Conservation (phyloP, 371 early-diverging fungal species). For the Rhizopus stolonifer region DNA sequence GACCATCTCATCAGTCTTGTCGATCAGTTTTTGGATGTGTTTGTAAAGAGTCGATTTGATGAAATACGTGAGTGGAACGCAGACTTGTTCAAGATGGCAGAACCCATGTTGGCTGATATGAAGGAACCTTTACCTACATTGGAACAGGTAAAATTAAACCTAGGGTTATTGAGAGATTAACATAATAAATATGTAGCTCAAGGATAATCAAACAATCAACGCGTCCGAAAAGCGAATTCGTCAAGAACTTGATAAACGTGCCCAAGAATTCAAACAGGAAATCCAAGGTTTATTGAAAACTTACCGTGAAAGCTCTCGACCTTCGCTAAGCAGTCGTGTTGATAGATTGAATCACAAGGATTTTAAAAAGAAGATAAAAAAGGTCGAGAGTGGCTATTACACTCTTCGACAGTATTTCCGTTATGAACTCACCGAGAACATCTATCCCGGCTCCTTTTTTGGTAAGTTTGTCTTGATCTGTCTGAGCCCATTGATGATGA, state of each 20-base stretch:
- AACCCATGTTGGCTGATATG: conserved; percentile 41
- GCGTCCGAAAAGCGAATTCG: conserved; percentile 34
- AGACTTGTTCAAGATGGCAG: conserved; percentile 39
- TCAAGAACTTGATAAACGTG: conserved; percentile 22
- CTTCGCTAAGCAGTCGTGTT: conserved; percentile 53
- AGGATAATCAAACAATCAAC: conserved; percentile 32
- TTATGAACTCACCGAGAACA: conserved; percentile 22
- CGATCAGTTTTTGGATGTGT: conserved; percentile 25
- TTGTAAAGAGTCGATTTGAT: conserved; percentile 31
- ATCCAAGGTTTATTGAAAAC: conserved; percentile 46
- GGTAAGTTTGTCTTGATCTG: conserved; percentile 45
- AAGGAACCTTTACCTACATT: conserved; percentile 35
- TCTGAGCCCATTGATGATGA: conserved; percentile 68
- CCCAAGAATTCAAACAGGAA: conserved; percentile 39
- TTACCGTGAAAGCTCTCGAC: conserved; percentile 43
- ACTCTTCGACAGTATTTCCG: conserved; percentile 27
- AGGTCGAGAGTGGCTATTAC: conserved; percentile 49
- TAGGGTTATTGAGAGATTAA: not conserved
- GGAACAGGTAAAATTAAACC: conserved; percentile 9
- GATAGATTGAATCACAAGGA: conserved; percentile 69
- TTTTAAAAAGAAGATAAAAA: conserved; percentile 60
- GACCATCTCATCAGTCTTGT: conserved; percentile 22
- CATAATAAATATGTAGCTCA: conserved; percentile 4
- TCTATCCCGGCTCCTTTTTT: conserved; percentile 32
- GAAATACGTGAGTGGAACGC: conserved; percentile 27